A percentile compares a stretch with the other conserved stretches of the same genome.
Evolutionary conservation across 371 early-diverging fungal genomes (phyloP).

Genomic region (Mortierella sp.): DNA sequence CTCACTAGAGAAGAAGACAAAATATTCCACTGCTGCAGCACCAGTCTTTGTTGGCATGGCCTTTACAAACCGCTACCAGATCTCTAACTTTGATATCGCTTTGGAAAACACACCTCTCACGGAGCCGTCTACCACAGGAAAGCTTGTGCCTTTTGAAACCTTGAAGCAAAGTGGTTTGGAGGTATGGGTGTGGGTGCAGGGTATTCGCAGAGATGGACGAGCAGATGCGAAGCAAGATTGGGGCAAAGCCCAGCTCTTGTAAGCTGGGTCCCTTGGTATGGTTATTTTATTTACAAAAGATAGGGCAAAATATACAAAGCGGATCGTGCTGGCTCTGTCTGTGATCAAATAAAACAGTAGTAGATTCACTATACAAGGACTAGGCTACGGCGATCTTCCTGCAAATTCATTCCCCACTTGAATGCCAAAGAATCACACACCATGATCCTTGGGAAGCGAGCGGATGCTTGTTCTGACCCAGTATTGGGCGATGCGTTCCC

Average conservation of each 20-base stretch:
- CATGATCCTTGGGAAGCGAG: slow-evolving; percentile 30
- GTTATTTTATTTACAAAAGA: slow-evolving; percentile 8
- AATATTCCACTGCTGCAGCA: background rate
- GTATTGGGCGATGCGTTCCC: background rate
- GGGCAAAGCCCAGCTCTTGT: slow-evolving; percentile 21
- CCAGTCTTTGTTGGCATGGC: slow-evolving; percentile 38
- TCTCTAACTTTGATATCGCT: slow-evolving; percentile 24
- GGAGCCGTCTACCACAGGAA: background rate
- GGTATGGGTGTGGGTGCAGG: slow-evolving; percentile 47
- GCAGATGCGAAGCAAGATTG: slow-evolving; percentile 27
- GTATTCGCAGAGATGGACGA: slow-evolving; percentile 40
- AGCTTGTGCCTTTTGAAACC: background rate
- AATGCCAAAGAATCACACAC: slow-evolving; percentile 38
- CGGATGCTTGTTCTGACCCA: background rate
- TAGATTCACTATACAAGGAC: slow-evolving; percentile 15
- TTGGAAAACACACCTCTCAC: background rate
- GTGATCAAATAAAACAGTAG: background rate
- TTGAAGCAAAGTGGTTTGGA: background rate
- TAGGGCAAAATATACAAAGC: background rate
- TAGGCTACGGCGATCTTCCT: slow-evolving; percentile 32
- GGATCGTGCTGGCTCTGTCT: background rate
- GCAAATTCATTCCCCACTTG: slow-evolving; percentile 38
- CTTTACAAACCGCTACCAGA: slow-evolving; percentile 33
- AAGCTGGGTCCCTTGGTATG: background rate
- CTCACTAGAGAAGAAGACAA: slow-evolving; percentile 5